A percentile compares a stretch with the other conserved stretches of the same genome.
These are phyloP conservation scores for Colletotrichum gloeosporioides DNA, from an alignment of 2,329 filamentous ascomycete species.

Conservation along the genomic window DNA sequence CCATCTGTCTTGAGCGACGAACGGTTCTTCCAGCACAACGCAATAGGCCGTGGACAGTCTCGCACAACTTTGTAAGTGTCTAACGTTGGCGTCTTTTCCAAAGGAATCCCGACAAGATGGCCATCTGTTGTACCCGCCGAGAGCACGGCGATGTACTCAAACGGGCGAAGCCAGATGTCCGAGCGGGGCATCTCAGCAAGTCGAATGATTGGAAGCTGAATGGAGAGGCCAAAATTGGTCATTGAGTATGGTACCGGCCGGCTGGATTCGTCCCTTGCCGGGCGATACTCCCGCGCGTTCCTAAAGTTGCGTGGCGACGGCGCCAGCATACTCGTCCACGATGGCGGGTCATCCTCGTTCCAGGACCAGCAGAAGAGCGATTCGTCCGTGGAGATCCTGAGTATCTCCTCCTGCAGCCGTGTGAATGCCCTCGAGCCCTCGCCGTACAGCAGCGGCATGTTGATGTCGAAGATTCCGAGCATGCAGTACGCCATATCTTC, in stretches of 20 bases:
- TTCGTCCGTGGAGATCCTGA: conserved; percentile 11
- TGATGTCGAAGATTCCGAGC: conserved; percentile 32
- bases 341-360: conserved; percentile 2
- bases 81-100: not conserved
- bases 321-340: conserved; percentile 13
- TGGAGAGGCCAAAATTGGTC: conserved; percentile 18
- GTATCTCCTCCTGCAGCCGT: conserved; percentile 23
- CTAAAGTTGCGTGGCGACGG: conserved; percentile 5
- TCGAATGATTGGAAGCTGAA: not conserved
- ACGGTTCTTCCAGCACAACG: not conserved
- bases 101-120: not conserved
- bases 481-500: conserved; percentile 34
- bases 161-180: not conserved
- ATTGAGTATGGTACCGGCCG: conserved; percentile 7
- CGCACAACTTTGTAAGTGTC: conserved; percentile 1
- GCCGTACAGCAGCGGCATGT: conserved; percentile 33
- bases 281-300: not conserved
- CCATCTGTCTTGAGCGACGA: not conserved
- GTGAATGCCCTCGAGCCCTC: conserved; percentile 30
- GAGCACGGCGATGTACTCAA: not conserved
- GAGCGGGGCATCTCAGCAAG: not conserved
- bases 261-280: not conserved
- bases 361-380: conserved; percentile 20
- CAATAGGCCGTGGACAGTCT: not conserved
- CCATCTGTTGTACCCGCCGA: not conserved